Percentiles rank a stretch among this genome's conserved stretches.
These are phyloP conservation scores for Acorus calamus DNA, from an alignment of 106 monocot species.

Conservation along the genomic window DNA sequence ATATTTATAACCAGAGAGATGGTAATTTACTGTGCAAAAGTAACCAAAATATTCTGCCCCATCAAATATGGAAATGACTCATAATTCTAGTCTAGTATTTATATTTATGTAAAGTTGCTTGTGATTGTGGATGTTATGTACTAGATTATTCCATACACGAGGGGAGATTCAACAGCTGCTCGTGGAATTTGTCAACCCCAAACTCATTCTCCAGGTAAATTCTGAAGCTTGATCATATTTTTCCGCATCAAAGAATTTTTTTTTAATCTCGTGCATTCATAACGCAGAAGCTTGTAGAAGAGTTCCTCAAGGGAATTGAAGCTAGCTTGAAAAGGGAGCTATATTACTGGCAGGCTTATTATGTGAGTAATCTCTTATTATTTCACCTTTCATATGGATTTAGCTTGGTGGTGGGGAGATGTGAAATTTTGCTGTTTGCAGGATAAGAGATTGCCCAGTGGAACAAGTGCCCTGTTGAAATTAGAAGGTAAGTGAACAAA, in stretches of 20 bases:
- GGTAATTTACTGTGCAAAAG: too few relatives aligned
- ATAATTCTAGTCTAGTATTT: too few relatives aligned
- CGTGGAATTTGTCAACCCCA: slow-evolving; percentile 37
- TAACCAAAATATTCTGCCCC: too few relatives aligned
- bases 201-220: slow-evolving; percentile 31
- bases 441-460: slow-evolving; percentile 23
- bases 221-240: not conserved
- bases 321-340: slow-evolving; percentile 23
- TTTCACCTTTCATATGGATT: too few relatives aligned
- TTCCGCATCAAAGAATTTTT: too few relatives aligned
- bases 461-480: slow-evolving; percentile 23
- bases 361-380: slow-evolving; percentile 25
- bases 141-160: slow-evolving; percentile 19
- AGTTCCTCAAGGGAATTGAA: slow-evolving; percentile 33
- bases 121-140: not conserved
- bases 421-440: not conserved
- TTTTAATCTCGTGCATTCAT: not conserved
- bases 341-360: slow-evolving; percentile 46
- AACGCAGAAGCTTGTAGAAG: slow-evolving; percentile 39
- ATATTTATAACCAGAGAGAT: too few relatives aligned
- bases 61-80: too few relatives aligned
- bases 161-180: slow-evolving; percentile 31
- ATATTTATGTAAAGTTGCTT: too few relatives aligned
- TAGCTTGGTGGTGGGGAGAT: too few relatives aligned
- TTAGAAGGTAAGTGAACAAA: slow-evolving; percentile 18